Evolutionary conservation across 495 filamentous ascomycete species (phyloP).

Genomic region (Pyrenopolyporus hunteri): DNA sequence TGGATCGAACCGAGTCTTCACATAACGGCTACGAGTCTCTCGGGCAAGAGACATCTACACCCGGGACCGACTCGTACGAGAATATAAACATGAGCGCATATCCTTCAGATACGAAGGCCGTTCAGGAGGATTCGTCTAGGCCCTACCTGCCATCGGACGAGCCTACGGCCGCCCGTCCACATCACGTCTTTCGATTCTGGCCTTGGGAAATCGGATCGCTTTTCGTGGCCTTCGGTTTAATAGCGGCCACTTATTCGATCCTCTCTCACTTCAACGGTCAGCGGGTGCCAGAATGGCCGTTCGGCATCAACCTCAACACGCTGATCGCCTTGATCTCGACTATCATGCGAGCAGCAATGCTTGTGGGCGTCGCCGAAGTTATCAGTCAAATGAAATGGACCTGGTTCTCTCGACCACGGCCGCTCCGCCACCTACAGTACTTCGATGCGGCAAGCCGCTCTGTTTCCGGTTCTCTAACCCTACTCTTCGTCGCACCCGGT

Average conservation of each 20-base stretch:
- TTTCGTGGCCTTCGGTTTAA: neutral
- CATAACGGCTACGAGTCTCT: too few species aligned
- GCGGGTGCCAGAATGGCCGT: conserved; percentile 13
- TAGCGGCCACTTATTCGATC: conserved; percentile 18
- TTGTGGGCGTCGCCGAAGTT: conserved; percentile 47
- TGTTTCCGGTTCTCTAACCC: conserved; percentile 19
- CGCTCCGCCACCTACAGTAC: conserved; percentile 49
- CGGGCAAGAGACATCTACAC: too few species aligned
- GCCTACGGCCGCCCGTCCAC: neutral
- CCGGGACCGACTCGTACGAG: too few species aligned
- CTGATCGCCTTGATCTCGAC: conserved; percentile 52
- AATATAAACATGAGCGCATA: too few species aligned
- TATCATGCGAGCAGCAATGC: conserved; percentile 49
- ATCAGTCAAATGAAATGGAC: conserved; percentile 56
- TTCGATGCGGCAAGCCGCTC: conserved; percentile 50
- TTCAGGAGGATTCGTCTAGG: too few species aligned
- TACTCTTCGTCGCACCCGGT: conserved; percentile 18
- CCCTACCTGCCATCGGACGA: too few species aligned
- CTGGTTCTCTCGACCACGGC: conserved; percentile 51
- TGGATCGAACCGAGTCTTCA: neutral
- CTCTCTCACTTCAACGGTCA: conserved; percentile 10
- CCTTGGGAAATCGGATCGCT: conserved; percentile 23
- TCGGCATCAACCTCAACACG: conserved; percentile 52
- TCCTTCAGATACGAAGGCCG: too few species aligned
- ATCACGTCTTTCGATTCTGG: conserved; percentile 30